Conservation (phyloP, 1,284 basidiomycete species). For the Fomitiporia mediterranea region DNA sequence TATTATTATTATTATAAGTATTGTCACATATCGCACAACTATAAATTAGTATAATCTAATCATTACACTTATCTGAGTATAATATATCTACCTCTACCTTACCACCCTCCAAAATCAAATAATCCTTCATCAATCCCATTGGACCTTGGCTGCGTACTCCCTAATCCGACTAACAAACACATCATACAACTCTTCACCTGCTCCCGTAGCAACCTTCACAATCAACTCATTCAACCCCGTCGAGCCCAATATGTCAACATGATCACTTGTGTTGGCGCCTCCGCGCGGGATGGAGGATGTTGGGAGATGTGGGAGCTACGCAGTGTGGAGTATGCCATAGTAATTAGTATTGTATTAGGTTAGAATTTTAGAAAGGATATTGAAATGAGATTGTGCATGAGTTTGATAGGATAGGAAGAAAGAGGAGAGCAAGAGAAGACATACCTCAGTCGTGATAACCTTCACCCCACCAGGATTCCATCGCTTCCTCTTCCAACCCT, state of each 20-base stretch:
- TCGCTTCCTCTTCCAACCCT: slow-evolving; percentile 85
- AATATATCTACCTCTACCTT: too few species aligned
- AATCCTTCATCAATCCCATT: slow-evolving; percentile 58
- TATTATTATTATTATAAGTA: too few species aligned
- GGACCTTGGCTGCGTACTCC: slow-evolving; percentile 70
- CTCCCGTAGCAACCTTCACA: slow-evolving; percentile 80
- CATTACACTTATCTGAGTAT: too few species aligned
- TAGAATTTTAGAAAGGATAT: too few species aligned
- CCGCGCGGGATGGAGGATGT: slow-evolving; percentile 75
- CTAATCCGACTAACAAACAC: slow-evolving; percentile 76
- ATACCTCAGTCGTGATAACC: slow-evolving; percentile 82
- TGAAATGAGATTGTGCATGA: too few species aligned
- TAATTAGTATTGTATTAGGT: too few species aligned
- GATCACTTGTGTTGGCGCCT: slow-evolving; percentile 86
- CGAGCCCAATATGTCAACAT: slow-evolving; percentile 92
- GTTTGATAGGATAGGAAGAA: not conserved
- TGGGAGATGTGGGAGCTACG: slow-evolving; percentile 82
- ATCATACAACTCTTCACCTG: slow-evolving; percentile 65
- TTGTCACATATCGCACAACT: too few species aligned
- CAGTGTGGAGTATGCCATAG: not conserved
- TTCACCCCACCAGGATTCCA: slow-evolving; percentile 95
- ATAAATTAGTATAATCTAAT: too few species aligned
- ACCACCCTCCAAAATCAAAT: too few species aligned
- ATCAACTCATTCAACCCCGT: slow-evolving; percentile 88
- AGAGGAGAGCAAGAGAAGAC: not conserved